Evolutionary conservation across 1,139 yeast species (phyloP).

Genomic region (Nakaseomyces uthaithaninus): DNA sequence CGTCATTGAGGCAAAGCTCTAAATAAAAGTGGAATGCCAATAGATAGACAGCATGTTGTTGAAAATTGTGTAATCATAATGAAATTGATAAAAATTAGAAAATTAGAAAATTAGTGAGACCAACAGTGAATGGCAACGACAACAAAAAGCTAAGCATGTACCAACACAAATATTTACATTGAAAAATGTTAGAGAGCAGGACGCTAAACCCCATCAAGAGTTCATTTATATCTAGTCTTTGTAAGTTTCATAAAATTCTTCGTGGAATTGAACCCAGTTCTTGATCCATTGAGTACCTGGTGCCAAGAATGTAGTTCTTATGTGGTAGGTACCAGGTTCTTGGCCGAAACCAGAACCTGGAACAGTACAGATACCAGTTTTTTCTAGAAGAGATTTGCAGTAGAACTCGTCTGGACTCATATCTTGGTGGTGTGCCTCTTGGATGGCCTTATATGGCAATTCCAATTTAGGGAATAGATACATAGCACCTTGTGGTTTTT

Average conservation of each 20-base stretch:
- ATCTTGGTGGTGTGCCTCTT: slow-evolving; percentile 48
- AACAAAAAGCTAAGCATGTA: too few species aligned
- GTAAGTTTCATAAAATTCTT: slow-evolving; percentile 55
- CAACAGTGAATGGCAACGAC: too few species aligned
- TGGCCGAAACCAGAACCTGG: slow-evolving; percentile 98
- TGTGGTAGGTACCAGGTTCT: slow-evolving; percentile 75
- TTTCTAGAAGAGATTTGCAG: slow-evolving; percentile 71
- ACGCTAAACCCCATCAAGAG: too few species aligned
- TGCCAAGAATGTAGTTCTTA: slow-evolving; percentile 92
- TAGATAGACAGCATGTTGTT: too few species aligned
- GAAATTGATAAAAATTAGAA: too few species aligned
- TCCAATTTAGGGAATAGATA: slow-evolving; percentile 78
- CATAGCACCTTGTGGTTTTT: slow-evolving; percentile 95
- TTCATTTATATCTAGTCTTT: slow-evolving; percentile 28
- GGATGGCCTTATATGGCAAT: slow-evolving; percentile 54
- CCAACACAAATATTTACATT: too few species aligned
- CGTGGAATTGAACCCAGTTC: slow-evolving; percentile 69
- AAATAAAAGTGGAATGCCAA: too few species aligned
- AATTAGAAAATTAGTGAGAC: too few species aligned
- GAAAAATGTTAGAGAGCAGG: too few species aligned
- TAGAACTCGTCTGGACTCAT: slow-evolving; percentile 76
- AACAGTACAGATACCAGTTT: slow-evolving; percentile 94
- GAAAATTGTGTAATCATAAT: too few species aligned
- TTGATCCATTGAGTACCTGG: slow-evolving; percentile 89
- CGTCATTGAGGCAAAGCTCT: too few species aligned